phyloP scores from a whole-genome alignment of 495 filamentous ascomycete genomes.

The Filosporella fistucella region DNA sequence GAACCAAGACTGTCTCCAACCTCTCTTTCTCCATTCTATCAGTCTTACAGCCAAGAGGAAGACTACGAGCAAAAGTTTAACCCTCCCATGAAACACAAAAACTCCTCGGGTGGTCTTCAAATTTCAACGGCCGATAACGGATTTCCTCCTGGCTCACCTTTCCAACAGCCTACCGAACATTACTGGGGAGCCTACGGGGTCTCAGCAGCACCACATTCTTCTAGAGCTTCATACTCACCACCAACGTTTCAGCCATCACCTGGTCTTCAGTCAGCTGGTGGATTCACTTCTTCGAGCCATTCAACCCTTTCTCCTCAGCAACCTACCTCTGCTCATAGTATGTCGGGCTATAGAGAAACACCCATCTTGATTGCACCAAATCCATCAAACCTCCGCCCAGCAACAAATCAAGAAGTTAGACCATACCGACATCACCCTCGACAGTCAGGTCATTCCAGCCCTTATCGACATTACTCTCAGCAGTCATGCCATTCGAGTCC shows the following conservation, averaged over 20 bases:
- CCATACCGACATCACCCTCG: slow-evolving; percentile 11
- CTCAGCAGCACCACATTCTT: slow-evolving; percentile 10
- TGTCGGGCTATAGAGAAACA: slow-evolving; percentile 9
- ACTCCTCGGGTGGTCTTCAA: slow-evolving; percentile 4
- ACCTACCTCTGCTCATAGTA: slow-evolving; percentile 1
- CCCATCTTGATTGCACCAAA: slow-evolving; percentile 19
- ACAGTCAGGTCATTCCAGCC: background rate
- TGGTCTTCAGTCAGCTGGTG: slow-evolving; percentile 5
- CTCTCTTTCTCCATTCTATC: slow-evolving; percentile 10
- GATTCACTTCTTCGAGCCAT: background rate
- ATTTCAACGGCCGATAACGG: slow-evolving; percentile 10
- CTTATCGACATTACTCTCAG: background rate
- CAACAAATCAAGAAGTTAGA: background rate
- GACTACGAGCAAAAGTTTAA: slow-evolving; percentile 13
- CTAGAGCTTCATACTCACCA: slow-evolving; percentile 6
- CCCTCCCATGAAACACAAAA: slow-evolving; percentile 19
- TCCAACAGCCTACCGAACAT: background rate
- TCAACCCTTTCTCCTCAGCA: background rate
- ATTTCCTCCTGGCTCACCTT: slow-evolving; percentile 12
- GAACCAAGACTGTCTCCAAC: slow-evolving; percentile 17
- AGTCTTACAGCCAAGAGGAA: slow-evolving; percentile 3
- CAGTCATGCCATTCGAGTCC: background rate
- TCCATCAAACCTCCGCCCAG: slow-evolving; percentile 6
- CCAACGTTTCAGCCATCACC: slow-evolving; percentile 12
- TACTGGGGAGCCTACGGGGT: slow-evolving; percentile 15